Evolutionary conservation across 2,329 filamentous ascomycete species (phyloP).

Genomic region (Lachnellula hyalina): DNA sequence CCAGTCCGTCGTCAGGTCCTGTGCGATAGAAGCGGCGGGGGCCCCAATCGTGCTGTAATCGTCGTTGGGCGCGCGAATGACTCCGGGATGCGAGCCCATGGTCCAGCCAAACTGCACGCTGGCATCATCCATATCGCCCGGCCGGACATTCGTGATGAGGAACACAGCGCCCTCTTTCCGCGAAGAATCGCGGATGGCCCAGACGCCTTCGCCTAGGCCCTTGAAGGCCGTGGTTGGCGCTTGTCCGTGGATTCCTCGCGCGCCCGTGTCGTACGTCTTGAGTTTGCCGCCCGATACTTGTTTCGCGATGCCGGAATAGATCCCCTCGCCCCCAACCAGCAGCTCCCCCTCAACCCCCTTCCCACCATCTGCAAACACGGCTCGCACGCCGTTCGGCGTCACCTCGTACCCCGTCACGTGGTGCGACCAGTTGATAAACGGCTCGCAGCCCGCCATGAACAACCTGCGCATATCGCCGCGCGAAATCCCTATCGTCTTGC

Average conservation of each 20-base stretch:
- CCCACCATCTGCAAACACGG: slow-evolving; percentile 54
- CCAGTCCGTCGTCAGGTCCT: slow-evolving; percentile 49
- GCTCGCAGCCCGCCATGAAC: slow-evolving; percentile 53
- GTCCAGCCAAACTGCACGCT: slow-evolving; percentile 58
- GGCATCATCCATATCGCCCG: slow-evolving; percentile 54
- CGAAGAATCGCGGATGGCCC: slow-evolving; percentile 45
- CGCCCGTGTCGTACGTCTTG: slow-evolving; percentile 59
- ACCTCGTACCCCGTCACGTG: slow-evolving; percentile 55
- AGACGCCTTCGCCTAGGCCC: slow-evolving; percentile 58
- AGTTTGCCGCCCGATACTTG: slow-evolving; percentile 53
- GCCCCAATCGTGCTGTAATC: slow-evolving; percentile 54
- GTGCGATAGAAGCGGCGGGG: slow-evolving; percentile 53
- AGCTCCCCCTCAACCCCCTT: slow-evolving; percentile 53
- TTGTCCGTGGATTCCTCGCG: slow-evolving; percentile 60
- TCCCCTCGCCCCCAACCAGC: slow-evolving; percentile 57
- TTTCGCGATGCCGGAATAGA: slow-evolving; percentile 54
- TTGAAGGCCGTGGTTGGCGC: slow-evolving; percentile 58
- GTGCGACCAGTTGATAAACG: slow-evolving; percentile 48
- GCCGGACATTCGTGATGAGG: slow-evolving; percentile 59
- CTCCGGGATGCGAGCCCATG: slow-evolving; percentile 51
- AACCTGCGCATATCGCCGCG: slow-evolving; percentile 57
- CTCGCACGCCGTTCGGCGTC: slow-evolving; percentile 47
- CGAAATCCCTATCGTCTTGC: slow-evolving; percentile 56
- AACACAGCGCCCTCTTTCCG: slow-evolving; percentile 43
- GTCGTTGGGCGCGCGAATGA: slow-evolving; percentile 53